phyloP scores from a whole-genome alignment of 805 yeast species.

The Kuraishia hungarica region DNA sequence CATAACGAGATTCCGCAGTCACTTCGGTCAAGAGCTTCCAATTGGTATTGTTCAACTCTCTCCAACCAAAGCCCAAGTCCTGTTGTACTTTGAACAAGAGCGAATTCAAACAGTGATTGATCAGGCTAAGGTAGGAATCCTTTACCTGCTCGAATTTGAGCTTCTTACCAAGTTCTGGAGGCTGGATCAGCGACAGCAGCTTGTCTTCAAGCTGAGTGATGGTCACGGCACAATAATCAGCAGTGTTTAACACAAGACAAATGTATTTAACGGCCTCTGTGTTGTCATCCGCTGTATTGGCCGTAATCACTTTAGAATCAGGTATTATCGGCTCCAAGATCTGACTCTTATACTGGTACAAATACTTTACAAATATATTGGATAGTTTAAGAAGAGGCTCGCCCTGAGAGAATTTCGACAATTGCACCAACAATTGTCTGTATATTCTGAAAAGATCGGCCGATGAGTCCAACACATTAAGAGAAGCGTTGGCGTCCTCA shows the following conservation, averaged over 20 bases:
- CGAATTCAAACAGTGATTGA: conserved; percentile 47
- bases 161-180: conserved; percentile 25
- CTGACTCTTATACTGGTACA: conserved; percentile 47
- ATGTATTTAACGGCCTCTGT: conserved; percentile 58
- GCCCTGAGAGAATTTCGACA: conserved; percentile 49
- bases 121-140: conserved; percentile 46
- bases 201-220: conserved; percentile 68
- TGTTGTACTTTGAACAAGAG: conserved; percentile 49
- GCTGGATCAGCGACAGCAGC: conserved; percentile 28
- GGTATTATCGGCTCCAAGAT: conserved; percentile 45
- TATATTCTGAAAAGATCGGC: conserved; percentile 79
- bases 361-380: conserved; percentile 55
- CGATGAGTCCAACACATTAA: conserved; percentile 75
- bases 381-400: conserved; percentile 42
- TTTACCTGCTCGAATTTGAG: conserved; percentile 49
- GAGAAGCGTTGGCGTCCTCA: conserved; percentile 31
- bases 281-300: conserved; percentile 26
- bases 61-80: conserved; percentile 67
- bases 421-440: conserved; percentile 63
- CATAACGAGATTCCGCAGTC: conserved; percentile 65
- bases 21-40: conserved; percentile 64
- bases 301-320: conserved; percentile 15
- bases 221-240: conserved; percentile 81
- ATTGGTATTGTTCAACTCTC: conserved; percentile 70
- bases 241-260: conserved; percentile 74